Base-by-base conservation (phyloP, 2,329 filamentous ascomycete genomes). In the Fonsecaea monophora region DNA sequence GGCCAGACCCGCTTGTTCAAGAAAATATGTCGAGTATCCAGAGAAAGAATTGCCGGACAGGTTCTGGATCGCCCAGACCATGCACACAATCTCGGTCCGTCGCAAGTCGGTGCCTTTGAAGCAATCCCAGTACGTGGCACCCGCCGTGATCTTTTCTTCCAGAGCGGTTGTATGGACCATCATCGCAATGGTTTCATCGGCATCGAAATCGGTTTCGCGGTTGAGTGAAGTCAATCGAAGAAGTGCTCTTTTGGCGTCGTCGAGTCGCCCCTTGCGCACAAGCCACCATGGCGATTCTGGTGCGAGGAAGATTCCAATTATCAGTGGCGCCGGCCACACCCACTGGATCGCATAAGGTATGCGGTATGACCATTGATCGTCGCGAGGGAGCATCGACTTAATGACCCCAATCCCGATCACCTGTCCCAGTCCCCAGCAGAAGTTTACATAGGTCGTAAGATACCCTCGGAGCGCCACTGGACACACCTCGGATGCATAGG, bases 141-240 rank as follows among this genome's bases (percentile, higher is more conserved):
- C 92, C 6, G 12, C 32, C 3, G 91, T 93, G 61, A 92, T 90
- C 78, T 87, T 83, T 75, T 91, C 85, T 77, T 96, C 93, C 10
- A 96, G 82, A 0, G 90, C 90, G 0, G 91, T 94, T 0, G 92
- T 97, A 75, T 96, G 92, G 1, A 92, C 87, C 91, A 97, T 96
- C 92, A 96, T 96, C 73, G 91, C 89, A 58, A 96, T 84, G 0
- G 92, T 95, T 79, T 95, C 92, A 69, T 96, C 90, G 10, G 90
- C 86, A 74, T 96, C 87, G 73, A 95, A 94, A 67, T 90, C 85
- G 0, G 87, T 89, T 67, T 92, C 89, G 1, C 73, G 70, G 7
- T 77, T 74, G 13, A 77, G 57, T 72, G 79, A 79, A 3, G 85
- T 84, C 65, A 89, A 71, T 64, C 81, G 75, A 57, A 76, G 70